Evolutionary conservation across 2,329 filamentous ascomycete species (phyloP), one percentile per base, ranked within the genome.

Genomic region (Fusarium chlamydosporum): DNA sequence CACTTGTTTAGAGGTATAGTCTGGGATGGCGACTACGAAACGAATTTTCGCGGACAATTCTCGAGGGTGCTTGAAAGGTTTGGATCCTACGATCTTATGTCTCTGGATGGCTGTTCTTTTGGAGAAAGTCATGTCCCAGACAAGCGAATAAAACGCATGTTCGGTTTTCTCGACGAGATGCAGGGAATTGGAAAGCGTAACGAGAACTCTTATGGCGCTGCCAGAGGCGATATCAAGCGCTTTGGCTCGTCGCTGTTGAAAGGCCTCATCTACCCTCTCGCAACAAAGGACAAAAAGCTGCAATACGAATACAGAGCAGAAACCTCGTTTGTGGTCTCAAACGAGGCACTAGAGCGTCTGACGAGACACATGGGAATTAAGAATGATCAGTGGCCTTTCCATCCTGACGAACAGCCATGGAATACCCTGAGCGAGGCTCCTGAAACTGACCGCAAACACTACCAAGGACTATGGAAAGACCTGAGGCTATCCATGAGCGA

Each of bases 151-250:
- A 15, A 18, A 9, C 61, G 72, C 9, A 48, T 74, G 12, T 67
- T 61, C 31, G 47, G 31, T 9, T 64, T 74, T 41, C 63, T 74
- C 7, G 69, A 74, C 12, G 60, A 74, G 56, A 46, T 60, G 16
- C 72, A 74, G 43, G 65, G 62, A 7, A 8, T 70, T 64, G 38
- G 23, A 27, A 12, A 4, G 38, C 29, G 10, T 34, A 51, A 56
- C 7, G 38, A 57, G 33, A 66, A 41, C 7, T 31, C 53, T 27
- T 50, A 38, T 2, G 71, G 71, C 3, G 43, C 66, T 42, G 72
- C 67, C 41, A 65, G 55, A 33, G 65, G 71, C 1, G 72, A 74
- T 37, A 47, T 74, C 13, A 74, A 71, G 53, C 71, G 72, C 7
- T 57, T 74, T n/a, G 71, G 71, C 6, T 61, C 72, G 15, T 74